Conservation (phyloP, 1,139 yeast species). For the Saccharomyces hybrid region DNA sequence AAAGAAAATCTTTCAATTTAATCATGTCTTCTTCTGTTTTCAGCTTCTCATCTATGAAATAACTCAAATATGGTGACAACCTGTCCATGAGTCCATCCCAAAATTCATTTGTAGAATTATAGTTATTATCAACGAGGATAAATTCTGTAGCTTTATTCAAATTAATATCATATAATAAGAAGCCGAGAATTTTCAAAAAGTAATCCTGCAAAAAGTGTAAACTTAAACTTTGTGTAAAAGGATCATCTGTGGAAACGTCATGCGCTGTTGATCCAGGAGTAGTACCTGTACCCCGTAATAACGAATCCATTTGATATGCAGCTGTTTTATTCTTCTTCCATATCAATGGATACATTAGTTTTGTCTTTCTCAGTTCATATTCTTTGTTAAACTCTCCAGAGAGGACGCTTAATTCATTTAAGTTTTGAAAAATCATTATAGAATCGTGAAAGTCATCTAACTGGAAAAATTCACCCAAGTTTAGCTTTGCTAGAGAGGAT, state of each 20-base stretch:
- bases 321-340: constrained; percentile 32
- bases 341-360: constrained; percentile 57
- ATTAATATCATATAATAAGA: constrained; percentile 67
- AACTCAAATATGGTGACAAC: constrained; percentile 46
- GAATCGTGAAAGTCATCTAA: constrained; percentile 74
- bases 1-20: constrained; percentile 51
- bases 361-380: constrained; percentile 63
- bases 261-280: neutral
- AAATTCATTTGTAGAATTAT: constrained; percentile 56
- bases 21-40: constrained; percentile 35
- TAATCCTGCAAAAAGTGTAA: constrained; percentile 44
- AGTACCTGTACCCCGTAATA: constrained; percentile 1
- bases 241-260: constrained; percentile 16
- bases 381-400: constrained; percentile 62
- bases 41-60: constrained; percentile 30
- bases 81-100: constrained; percentile 67
- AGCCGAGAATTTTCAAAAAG: constrained; percentile 62
- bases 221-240: constrained; percentile 21
- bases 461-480: constrained; percentile 34
- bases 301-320: constrained; percentile 17
- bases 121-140: constrained; percentile 46
- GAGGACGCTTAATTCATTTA: constrained; percentile 57
- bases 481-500: constrained; percentile 23
- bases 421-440: constrained; percentile 68
- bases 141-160: constrained; percentile 52